Conservation (phyloP, 2,329 filamentous ascomycete genomes). For the Colletotrichum noveboracense region DNA sequence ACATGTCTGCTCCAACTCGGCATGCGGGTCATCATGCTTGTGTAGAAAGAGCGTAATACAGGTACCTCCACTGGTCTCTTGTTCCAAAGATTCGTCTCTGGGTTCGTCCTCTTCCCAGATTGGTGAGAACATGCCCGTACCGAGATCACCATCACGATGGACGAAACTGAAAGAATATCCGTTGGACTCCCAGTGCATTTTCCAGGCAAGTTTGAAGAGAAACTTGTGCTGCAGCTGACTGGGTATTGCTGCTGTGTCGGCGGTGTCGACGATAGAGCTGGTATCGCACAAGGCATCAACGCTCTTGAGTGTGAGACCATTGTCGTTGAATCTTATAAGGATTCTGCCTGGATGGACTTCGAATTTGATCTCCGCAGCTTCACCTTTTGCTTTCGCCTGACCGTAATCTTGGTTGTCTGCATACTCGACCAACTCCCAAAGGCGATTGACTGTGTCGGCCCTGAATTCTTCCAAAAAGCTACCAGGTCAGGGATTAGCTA, state of each 20-base stretch:
- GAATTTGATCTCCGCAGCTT: constrained; percentile 33
- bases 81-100: neutral
- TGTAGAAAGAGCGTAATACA: constrained; percentile 43
- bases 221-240: constrained; percentile 59
- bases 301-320: constrained; percentile 47
- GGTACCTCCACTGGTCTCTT: neutral
- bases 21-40: constrained; percentile 23
- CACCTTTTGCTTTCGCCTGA: constrained; percentile 21
- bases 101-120: constrained; percentile 42
- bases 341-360: constrained; percentile 41
- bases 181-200: constrained; percentile 49
- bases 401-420: constrained; percentile 55
- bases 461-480: neutral
- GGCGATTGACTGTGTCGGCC: constrained; percentile 45
- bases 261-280: neutral
- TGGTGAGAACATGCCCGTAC: constrained; percentile 56
- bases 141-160: constrained; percentile 42
- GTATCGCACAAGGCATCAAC: constrained; percentile 49
- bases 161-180: constrained; percentile 49
- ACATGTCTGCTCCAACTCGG: constrained; percentile 21
- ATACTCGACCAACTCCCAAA: constrained; percentile 58
- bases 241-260: neutral
- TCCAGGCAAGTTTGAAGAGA: constrained; percentile 50
- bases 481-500: neutral
- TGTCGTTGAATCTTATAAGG: constrained; percentile 55